phyloP scores from a whole-genome alignment of 257 asterid species.

The Galeopsis tetrahit region DNA sequence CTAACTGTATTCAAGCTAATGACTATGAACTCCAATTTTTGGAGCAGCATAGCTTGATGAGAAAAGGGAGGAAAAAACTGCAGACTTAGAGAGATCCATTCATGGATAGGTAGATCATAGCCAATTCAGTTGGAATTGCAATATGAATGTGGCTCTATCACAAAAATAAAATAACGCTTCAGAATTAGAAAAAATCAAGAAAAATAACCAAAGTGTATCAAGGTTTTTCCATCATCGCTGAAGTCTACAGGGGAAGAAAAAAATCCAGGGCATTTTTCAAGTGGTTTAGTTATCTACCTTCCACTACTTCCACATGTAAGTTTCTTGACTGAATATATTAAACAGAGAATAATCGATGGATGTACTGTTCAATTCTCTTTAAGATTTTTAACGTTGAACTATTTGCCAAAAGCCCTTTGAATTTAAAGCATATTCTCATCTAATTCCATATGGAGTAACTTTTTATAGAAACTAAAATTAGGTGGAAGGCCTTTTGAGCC shows the following conservation, averaged over 20 bases:
- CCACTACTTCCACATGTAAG: neutral
- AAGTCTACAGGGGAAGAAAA: neutral
- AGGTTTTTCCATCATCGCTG: neutral
- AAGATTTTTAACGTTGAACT: neutral
- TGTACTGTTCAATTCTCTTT: conserved; percentile 1
- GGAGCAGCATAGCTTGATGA: conserved; percentile 1
- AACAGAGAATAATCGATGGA: conserved; percentile 8
- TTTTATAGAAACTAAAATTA: conserved; percentile 10
- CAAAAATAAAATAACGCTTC: neutral
- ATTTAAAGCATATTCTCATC: conserved; percentile 2
- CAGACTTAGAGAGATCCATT: neutral
- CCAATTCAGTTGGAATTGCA: neutral
- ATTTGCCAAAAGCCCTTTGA: conserved; percentile 11
- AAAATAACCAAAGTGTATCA: neutral
- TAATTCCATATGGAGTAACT: neutral
- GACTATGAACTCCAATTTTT: neutral
- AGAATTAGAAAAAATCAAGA: neutral
- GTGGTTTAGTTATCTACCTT: neutral
- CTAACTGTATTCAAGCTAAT: conserved; percentile 13
- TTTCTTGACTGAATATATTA: neutral
- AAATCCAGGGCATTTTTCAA: neutral
- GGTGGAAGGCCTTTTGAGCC: neutral
- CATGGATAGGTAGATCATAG: neutral
- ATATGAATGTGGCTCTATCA: conserved; percentile 5
- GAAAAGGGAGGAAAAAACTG: conserved; percentile 17